phyloP scores from a whole-genome alignment of 2,329 filamentous ascomycete species.

The Ascochyta lentis region DNA sequence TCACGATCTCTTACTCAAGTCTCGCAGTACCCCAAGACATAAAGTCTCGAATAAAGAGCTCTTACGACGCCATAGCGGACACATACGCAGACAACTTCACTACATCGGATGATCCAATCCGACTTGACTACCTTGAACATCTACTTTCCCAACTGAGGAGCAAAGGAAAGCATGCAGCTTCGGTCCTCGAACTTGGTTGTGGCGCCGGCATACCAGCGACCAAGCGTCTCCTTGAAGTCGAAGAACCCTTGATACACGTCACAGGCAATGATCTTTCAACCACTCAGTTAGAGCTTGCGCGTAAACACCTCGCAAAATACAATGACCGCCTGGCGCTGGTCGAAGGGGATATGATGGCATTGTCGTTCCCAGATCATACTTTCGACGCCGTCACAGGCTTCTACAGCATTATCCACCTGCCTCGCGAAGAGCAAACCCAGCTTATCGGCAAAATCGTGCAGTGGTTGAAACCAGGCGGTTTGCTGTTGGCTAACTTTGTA shows the following conservation, averaged over 20 bases:
- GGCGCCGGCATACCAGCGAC: slow-evolving; percentile 42
- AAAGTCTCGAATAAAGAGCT: slow-evolving; percentile 35
- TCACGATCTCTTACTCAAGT: not conserved
- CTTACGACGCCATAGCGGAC: slow-evolving; percentile 43
- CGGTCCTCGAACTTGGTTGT: slow-evolving; percentile 38
- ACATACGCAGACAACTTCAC: slow-evolving; percentile 31
- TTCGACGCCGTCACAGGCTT: slow-evolving; percentile 61
- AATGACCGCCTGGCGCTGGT: slow-evolving; percentile 29
- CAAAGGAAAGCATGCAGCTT: not conserved
- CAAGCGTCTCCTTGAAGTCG: slow-evolving; percentile 22
- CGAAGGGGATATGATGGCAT: slow-evolving; percentile 52
- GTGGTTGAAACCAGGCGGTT: slow-evolving; percentile 62
- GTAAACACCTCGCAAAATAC: slow-evolving; percentile 21
- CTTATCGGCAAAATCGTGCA: slow-evolving; percentile 53
- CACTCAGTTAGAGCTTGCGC: slow-evolving; percentile 49
- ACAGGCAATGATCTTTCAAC: slow-evolving; percentile 54
- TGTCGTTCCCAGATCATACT: slow-evolving; percentile 43
- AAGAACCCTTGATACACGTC: slow-evolving; percentile 33
- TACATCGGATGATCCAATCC: slow-evolving; percentile 25
- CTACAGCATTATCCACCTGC: slow-evolving; percentile 64
- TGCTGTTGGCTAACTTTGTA: slow-evolving; percentile 52
- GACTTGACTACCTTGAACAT: slow-evolving; percentile 30
- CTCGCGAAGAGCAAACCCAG: slow-evolving; percentile 57
- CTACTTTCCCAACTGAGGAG: slow-evolving; percentile 23
- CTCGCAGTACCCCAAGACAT: slow-evolving; percentile 23